Evolutionary conservation across 192 early-diverging fungal genomes (phyloP).

Genomic region (Coemansia sp.): DNA sequence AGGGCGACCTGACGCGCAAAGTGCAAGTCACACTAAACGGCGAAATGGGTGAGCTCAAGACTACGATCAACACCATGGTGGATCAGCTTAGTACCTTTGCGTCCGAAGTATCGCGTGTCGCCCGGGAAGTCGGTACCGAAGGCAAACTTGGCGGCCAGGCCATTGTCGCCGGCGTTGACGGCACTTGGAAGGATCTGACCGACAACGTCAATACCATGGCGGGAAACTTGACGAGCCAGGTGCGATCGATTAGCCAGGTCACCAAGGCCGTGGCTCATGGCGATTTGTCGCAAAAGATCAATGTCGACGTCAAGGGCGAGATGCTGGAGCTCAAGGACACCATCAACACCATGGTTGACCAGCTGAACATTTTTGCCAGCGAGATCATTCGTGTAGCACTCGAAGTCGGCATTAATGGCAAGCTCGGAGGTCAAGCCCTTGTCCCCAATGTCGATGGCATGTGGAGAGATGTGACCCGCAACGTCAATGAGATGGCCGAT

Average conservation of each 20-base stretch:
- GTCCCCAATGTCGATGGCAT: conserved; percentile 50
- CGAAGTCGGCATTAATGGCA: conserved; percentile 69
- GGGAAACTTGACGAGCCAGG: conserved; percentile 43
- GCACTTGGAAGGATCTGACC: conserved; percentile 57
- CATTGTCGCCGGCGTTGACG: conserved; percentile 22
- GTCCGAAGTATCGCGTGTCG: too few relatives aligned
- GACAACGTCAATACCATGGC: too few relatives aligned
- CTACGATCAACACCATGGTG: too few relatives aligned
- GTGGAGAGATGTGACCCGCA: conserved; percentile 59
- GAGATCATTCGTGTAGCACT: conserved; percentile 69
- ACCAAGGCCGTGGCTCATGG: too few relatives aligned
- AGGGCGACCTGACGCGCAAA: too few relatives aligned
- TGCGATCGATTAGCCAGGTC: not conserved
- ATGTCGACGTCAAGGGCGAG: too few relatives aligned
- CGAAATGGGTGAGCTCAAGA: conserved; percentile 56
- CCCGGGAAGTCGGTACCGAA: too few relatives aligned
- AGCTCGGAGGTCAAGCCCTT: conserved; percentile 68
- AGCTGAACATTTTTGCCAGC: conserved; percentile 58
- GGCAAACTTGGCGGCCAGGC: too few relatives aligned
- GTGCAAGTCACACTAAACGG: too few relatives aligned
- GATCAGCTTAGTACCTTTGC: too few relatives aligned
- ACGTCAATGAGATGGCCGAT: conserved; percentile 62
- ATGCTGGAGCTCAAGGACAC: conserved; percentile 31
- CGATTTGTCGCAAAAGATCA: too few relatives aligned
- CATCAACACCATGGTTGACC: conserved; percentile 55